Percentiles rank a stretch among this genome's conserved stretches.
These are phyloP conservation scores for Elaphomyces granulatus DNA, from an alignment of 495 filamentous ascomycete species.

Conservation along the genomic window DNA sequence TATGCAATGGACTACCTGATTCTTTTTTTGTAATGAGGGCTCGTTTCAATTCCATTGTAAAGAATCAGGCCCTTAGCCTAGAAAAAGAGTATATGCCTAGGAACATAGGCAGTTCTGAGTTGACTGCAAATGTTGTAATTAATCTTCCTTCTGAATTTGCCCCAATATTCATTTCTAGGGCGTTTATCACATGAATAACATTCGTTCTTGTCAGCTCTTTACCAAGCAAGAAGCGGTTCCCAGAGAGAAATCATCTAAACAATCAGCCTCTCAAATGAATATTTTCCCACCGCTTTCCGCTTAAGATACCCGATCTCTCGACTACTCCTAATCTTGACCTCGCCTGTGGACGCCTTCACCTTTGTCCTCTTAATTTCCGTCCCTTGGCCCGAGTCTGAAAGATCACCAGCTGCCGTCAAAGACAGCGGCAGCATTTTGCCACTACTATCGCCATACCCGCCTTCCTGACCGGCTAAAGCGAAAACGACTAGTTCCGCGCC, in stretches of 20 bases:
- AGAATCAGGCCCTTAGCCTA: too few species aligned
- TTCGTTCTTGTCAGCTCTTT: too few species aligned
- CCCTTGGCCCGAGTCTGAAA: constrained; percentile 18
- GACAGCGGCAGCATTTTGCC: constrained; percentile 48
- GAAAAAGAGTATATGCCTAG: too few species aligned
- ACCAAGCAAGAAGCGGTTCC: too few species aligned
- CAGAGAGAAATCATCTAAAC: too few species aligned
- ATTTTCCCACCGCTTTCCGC: constrained; percentile 57
- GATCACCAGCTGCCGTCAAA: constrained; percentile 44
- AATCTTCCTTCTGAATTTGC: neutral
- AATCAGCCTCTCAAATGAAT: constrained; percentile 60
- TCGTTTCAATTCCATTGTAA: too few species aligned
- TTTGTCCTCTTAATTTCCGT: constrained; percentile 40
- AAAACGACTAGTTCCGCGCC: constrained; percentile 30
- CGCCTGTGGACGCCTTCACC: constrained; percentile 32
- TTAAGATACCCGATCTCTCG: constrained; percentile 59
- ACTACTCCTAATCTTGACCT: constrained; percentile 44
- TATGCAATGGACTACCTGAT: too few species aligned
- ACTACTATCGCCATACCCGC: constrained; percentile 20
- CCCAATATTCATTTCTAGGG: too few species aligned
- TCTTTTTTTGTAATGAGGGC: too few species aligned
- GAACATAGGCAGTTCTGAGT: neutral
- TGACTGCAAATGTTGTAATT: neutral
- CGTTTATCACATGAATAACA: too few species aligned
- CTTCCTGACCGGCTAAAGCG: constrained; percentile 20